phyloP scores from a whole-genome alignment of 352 stramenopile species.

The Blastocystis sp. region DNA sequence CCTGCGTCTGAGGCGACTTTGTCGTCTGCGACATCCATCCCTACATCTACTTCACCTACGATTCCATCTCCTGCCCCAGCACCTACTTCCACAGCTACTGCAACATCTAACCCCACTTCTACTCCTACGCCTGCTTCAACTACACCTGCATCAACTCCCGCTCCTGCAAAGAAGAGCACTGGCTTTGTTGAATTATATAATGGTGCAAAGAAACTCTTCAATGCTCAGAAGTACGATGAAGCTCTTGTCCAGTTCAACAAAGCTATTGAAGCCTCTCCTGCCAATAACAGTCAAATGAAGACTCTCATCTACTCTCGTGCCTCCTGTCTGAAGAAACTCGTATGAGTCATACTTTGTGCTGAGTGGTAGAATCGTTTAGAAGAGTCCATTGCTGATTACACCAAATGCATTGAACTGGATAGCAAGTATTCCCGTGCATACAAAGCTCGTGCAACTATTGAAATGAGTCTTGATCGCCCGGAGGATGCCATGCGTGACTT shows the following conservation, averaged over 20 bases:
- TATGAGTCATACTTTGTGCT: background rate
- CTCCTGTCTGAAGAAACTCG: constrained; percentile 60
- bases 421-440: constrained; percentile 51
- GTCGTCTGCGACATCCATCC: background rate
- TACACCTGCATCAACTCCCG: background rate
- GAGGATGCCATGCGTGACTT: constrained; percentile 46
- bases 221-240: constrained; percentile 46
- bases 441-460: constrained; percentile 28
- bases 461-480: background rate
- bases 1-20: background rate
- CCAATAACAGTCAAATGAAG: constrained; percentile 60
- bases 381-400: constrained; percentile 15
- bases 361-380: constrained; percentile 29
- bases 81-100: background rate
- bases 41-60: background rate
- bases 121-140: background rate
- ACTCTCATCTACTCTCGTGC: constrained; percentile 45
- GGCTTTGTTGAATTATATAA: constrained; percentile 31
- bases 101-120: background rate
- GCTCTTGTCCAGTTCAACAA: constrained; percentile 17
- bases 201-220: constrained; percentile 46
- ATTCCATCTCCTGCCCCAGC: background rate
- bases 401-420: constrained; percentile 63
- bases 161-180: constrained; percentile 27
- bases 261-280: constrained; percentile 26